Percentiles rank a stretch among this genome's conserved stretches.
Evolutionary conservation across 2,329 filamentous ascomycete species (phyloP).

Genomic region (Tolypocladium cylindrosporum): DNA sequence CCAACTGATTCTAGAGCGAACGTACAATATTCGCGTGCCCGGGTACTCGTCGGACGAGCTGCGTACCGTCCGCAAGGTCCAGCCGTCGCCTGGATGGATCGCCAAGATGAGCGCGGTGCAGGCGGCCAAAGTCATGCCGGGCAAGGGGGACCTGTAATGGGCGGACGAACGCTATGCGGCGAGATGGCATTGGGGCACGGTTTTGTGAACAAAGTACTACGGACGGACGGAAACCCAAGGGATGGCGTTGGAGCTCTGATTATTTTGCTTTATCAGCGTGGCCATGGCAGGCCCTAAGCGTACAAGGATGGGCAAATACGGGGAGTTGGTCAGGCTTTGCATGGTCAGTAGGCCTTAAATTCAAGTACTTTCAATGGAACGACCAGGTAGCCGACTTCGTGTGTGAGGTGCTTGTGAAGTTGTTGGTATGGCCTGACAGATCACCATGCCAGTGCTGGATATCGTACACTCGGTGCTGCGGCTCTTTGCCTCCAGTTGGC

Average conservation of each 20-base stretch:
- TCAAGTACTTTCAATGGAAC: not conserved
- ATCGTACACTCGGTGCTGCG: not conserved
- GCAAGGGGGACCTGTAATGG: conserved; percentile 37
- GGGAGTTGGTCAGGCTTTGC: not conserved
- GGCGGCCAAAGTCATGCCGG: conserved; percentile 73
- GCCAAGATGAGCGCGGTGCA: conserved; percentile 96
- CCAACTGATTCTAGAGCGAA: conserved; percentile 72
- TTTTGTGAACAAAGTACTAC: not conserved
- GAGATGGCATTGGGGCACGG: not conserved
- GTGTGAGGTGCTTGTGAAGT: not conserved
- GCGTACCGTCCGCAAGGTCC: conserved; percentile 85
- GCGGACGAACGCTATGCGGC: not conserved
- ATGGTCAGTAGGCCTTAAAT: not conserved
- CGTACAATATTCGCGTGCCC: conserved; percentile 85
- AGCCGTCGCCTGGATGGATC: conserved; percentile 81
- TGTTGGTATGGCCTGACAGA: not conserved
- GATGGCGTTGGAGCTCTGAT: conserved; percentile 5
- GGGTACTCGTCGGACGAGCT: conserved; percentile 93
- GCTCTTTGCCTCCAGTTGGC: not conserved
- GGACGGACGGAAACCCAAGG: not conserved
- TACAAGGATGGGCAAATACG: not conserved
- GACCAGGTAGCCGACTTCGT: not conserved
- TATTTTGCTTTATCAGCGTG: not conserved
- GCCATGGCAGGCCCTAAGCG: not conserved
- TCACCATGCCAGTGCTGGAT: not conserved